A percentile compares a stretch with the other conserved stretches of the same genome.
Conservation (phyloP, 2,329 filamentous ascomycete genomes). For the Byssothecium circinans region DNA sequence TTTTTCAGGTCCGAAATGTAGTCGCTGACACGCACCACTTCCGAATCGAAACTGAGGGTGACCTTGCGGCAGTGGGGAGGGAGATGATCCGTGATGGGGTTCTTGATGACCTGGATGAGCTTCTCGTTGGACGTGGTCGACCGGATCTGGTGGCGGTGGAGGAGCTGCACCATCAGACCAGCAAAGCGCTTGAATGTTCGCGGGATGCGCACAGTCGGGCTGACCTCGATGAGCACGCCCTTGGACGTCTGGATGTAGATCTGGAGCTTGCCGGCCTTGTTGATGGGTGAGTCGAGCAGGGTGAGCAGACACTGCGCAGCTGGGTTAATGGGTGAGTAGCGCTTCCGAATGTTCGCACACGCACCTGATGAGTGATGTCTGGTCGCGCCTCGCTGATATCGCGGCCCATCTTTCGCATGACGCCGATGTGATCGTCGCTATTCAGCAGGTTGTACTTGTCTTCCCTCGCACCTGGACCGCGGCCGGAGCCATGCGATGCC, state of each 20-base stretch:
- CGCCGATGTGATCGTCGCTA: conserved; percentile 97
- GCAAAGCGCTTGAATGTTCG: conserved; percentile 99
- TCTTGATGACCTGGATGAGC: conserved; percentile 94
- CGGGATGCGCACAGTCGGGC: conserved; percentile 95
- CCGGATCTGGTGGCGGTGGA: conserved; percentile 92
- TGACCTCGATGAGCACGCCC: conserved; percentile 95
- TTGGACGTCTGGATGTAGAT: conserved; percentile 99
- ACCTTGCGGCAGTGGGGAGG: conserved; percentile 98
- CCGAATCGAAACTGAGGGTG: conserved; percentile 90
- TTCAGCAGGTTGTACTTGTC: conserved; percentile 98
- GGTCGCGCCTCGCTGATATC: conserved; percentile 97
- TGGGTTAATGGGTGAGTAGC: conserved; percentile 24
- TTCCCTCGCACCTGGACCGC: conserved; percentile 69
- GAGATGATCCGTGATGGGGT: conserved; percentile 95
- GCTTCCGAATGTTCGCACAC: conserved; percentile 25
- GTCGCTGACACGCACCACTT: conserved; percentile 82
- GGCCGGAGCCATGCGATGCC: conserved; percentile 71
- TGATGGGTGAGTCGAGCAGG: conserved; percentile 94
- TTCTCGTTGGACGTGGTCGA: conserved; percentile 98
- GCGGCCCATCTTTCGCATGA: conserved; percentile 99
- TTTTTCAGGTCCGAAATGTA: conserved; percentile 78
- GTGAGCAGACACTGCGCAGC: conserved; percentile 82
- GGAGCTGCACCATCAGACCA: conserved; percentile 95
- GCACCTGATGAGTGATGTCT: conserved; percentile 97
- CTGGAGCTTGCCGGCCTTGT: conserved; percentile 96